Conservation (phyloP, 805 yeast species). For the Spencermartinsiella europaea region DNA sequence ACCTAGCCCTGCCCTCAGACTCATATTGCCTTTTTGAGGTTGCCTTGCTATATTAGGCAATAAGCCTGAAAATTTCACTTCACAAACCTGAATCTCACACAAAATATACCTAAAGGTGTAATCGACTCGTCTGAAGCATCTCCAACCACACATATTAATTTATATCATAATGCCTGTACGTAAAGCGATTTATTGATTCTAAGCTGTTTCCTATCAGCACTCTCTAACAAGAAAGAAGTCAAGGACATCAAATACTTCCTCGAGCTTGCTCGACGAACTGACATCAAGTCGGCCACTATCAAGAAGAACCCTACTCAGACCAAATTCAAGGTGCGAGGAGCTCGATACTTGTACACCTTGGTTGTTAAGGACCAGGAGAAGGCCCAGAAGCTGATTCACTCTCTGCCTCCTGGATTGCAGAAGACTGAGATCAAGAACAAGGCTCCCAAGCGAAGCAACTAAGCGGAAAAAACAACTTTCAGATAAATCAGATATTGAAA, state of each 20-base stretch:
- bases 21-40: no score
- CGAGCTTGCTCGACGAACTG: slow-evolving; percentile 80
- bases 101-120: no score
- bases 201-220: no score
- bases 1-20: no score
- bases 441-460: slow-evolving; percentile 18
- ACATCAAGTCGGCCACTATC: slow-evolving; percentile 88
- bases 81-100: not conserved
- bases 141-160: not conserved
- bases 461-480: not conserved
- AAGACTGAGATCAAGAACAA: slow-evolving; percentile 27
- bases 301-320: slow-evolving; percentile 93
- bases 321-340: slow-evolving; percentile 98
- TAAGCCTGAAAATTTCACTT: not conserved
- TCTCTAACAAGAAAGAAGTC: slow-evolving; percentile 54
- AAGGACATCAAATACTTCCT: slow-evolving; percentile 96
- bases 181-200: not conserved
- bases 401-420: slow-evolving; percentile 73
- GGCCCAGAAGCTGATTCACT: slow-evolving; percentile 96
- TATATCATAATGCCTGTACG: slow-evolving; percentile 13
- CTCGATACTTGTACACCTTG: slow-evolving; percentile 90
- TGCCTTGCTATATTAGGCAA: no score
- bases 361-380: slow-evolving; percentile 91
- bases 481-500: not conserved
- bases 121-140: no score